A percentile compares a stretch with the other conserved stretches of the same genome.
Evolutionary conservation across 768 basidiomycete species (phyloP).

Genomic region (Lactarius deliciosus): DNA sequence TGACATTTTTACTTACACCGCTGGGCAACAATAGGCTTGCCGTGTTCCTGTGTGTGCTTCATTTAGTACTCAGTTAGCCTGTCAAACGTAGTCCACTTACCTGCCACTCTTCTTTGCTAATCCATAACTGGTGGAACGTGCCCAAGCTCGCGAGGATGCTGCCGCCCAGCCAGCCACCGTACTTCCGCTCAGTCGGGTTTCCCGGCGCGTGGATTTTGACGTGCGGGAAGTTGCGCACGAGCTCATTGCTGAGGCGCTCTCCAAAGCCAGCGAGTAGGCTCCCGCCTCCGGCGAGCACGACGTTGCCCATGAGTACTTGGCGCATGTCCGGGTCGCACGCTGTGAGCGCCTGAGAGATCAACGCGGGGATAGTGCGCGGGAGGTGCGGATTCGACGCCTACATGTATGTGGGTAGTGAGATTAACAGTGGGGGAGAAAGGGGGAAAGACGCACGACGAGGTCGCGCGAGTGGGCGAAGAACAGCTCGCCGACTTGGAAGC

Average conservation of each 20-base stretch:
- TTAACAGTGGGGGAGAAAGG: not conserved
- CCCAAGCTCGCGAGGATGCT: constrained; percentile 93
- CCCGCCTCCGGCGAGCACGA: constrained; percentile 95
- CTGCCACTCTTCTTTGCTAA: constrained; percentile 91
- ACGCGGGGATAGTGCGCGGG: constrained; percentile 70
- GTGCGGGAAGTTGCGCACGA: constrained; percentile 72
- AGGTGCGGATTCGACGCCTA: constrained; percentile 60
- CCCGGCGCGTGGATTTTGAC: constrained; percentile 93
- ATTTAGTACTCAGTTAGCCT: not conserved
- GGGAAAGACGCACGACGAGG: constrained; percentile 32
- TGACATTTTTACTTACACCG: constrained; percentile 65
- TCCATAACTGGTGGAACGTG: constrained; percentile 97
- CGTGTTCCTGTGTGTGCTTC: constrained; percentile 62
- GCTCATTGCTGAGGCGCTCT: constrained; percentile 78
- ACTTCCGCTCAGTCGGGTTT: constrained; percentile 84
- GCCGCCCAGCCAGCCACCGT: constrained; percentile 94
- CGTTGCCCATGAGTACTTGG: constrained; percentile 85
- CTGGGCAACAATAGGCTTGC: constrained; percentile 77
- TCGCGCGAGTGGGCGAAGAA: constrained; percentile 71
- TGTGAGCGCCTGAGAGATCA: constrained; percentile 76
- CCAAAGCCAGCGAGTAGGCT: constrained; percentile 82
- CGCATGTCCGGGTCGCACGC: constrained; percentile 91
- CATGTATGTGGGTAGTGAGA: not conserved
- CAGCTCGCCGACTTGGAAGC: constrained; percentile 83
- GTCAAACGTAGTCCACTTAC: constrained; percentile 42